A percentile compares a stretch with the other conserved stretches of the same genome.
These are phyloP conservation scores for Fusarium sulawesiense DNA, from an alignment of 2,329 filamentous ascomycete species.

Conservation along the genomic window DNA sequence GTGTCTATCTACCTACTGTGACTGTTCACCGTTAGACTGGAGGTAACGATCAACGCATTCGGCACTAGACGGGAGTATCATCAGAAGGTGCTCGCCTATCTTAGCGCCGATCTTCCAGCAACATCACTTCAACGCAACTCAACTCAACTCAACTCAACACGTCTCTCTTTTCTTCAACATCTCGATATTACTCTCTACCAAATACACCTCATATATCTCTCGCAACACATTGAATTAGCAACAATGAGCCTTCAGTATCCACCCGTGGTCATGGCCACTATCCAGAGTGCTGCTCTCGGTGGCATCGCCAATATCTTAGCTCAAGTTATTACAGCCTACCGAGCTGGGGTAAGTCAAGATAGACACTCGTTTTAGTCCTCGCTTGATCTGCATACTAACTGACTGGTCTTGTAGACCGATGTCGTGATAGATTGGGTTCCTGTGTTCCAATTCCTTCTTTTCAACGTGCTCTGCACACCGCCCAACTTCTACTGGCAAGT, in stretches of 20 bases:
- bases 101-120: slow-evolving; percentile 27
- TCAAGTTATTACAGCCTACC: slow-evolving; percentile 74
- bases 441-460: slow-evolving; percentile 81
- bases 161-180: slow-evolving; percentile 2
- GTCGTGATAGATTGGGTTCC: slow-evolving; percentile 73
- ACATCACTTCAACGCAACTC: background rate
- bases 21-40: background rate
- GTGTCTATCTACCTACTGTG: no score
- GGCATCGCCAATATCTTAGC: slow-evolving; percentile 78
- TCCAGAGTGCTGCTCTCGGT: slow-evolving; percentile 74
- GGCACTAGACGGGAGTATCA: background rate
- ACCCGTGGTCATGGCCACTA: slow-evolving; percentile 68
- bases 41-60: background rate
- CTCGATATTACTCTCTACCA: background rate
- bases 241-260: slow-evolving; percentile 50
- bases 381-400: background rate
- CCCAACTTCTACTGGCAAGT: slow-evolving; percentile 86
- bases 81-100: slow-evolving; percentile 22
- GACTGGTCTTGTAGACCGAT: slow-evolving; percentile 57
- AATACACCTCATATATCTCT: background rate
- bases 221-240: background rate
- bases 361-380: background rate
- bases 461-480: slow-evolving; percentile 77
- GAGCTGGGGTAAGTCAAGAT: slow-evolving; percentile 62
- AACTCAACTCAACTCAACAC: slow-evolving; percentile 24